Evolutionary conservation across 192 early-diverging fungal genomes (phyloP), one percentile per base, ranked within the genome.

Genomic region (Kappamyces sp.): DNA sequence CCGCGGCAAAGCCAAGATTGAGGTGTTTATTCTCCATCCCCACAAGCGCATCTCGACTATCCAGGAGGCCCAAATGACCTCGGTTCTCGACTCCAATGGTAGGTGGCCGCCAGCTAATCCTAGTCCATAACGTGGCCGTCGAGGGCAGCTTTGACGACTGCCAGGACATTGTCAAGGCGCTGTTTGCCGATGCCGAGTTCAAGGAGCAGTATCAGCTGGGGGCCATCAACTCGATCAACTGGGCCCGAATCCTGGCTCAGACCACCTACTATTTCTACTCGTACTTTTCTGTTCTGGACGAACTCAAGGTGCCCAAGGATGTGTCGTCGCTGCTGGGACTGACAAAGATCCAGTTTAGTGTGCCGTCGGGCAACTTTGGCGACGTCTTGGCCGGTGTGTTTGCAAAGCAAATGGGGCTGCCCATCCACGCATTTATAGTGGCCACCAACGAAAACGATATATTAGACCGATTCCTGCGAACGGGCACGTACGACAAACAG

Each of bases 371-470:
- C 23, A 99, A 99, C 78, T 99, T 99, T 87, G 96, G 96, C 55
- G 77, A 81, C 53, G 67, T 83, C 40, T 75, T 99, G 47, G 93
- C 96, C 6, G 96, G 95, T 5, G 93, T 85, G 72, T 97, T 88
- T 72, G 91, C 93, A 9, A 73, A 83, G 37, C 84, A 80, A 52
- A 88, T 98, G 87, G 94, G 94, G 31, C 83, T 99, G 15, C 96
- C 96, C 5, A 80, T 89, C 58, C 71, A 73, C 34, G 79, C 80
- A 40, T 78, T 99, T 43, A 67, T 90, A 10, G 80, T 94, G 44
- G 93, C 96, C n/a, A 99, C 96, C 35, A 99, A 99, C 73, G 84
- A 83, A 49, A 99, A 99, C 70, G 94, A 99, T 71, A 99, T 99
- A 59, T 73, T 99, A 9, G 82, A 97, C 66, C 87, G 94, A 43